Evolutionary conservation across 805 yeast species (phyloP), one percentile per base, ranked within the genome.

Genomic region (Komagataella ulmi): DNA sequence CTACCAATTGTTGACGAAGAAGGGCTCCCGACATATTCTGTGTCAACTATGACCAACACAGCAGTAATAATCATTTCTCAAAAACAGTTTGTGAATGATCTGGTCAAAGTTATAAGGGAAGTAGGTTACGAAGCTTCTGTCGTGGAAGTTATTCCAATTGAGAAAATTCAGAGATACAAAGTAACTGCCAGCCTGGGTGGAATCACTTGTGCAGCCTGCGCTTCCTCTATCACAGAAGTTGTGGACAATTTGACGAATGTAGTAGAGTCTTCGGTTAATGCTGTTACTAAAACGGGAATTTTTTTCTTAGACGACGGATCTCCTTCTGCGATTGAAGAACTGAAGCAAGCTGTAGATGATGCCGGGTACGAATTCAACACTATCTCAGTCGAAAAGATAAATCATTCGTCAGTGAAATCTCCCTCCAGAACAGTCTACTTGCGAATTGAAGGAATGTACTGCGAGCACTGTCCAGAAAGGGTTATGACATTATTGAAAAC

Each of bases 171-270:
- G 5, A 74, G 72, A 52, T 75, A 69, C 57, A 75, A 74, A 57
- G 76, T 82, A 7, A 67, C 72, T 8, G 88, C 88, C 0, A 65
- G 79, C 0, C 78, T 85, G 47, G 85, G 83, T 8, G 91, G 90
- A 3, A 83, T 85, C 63, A 79, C 88, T 0, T 85, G 91, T 65
- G 80, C 85, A 6, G 79, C 88, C 0, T 62, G 93, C 63, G 79
- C 79, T 1, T 72, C 72, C 45, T 69, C 90, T 0, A 76, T 86
- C 8, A 65, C 70, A 7, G 64, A 70, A 7, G 72, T 77, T 36
- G 77, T 69, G 23, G 61, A 61, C 40, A 73, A 69, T 3, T 59
- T 83, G 45, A 74, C 77, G 1, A 81, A 76, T 61, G 76, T 85
- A 2, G 63, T 72, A 17, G 79, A 75, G 17, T 70, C 73, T 40